Evolutionary conservation across 345 rosid species (phyloP).

Genomic region (Euphorbia tirucalli): DNA sequence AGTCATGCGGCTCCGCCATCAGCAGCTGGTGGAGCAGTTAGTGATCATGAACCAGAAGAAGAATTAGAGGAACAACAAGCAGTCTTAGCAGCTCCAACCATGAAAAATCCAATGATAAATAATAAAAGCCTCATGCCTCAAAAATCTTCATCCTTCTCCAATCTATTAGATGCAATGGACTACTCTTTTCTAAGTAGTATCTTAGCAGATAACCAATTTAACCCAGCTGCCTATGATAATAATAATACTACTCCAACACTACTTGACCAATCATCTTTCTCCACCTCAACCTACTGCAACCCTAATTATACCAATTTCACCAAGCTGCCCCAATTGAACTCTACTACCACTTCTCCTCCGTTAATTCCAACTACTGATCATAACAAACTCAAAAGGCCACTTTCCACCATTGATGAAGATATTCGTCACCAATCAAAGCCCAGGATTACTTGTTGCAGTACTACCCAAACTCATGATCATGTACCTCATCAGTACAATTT

Average conservation of each 20-base stretch:
- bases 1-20: slow-evolving; percentile 49
- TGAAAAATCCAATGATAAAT: slow-evolving; percentile 28
- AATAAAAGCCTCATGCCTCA: slow-evolving; percentile 48
- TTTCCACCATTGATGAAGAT: slow-evolving; percentile 39
- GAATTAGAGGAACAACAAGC: slow-evolving; percentile 50
- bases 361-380: slow-evolving; percentile 20
- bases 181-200: slow-evolving; percentile 53
- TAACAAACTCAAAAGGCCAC: slow-evolving; percentile 53
- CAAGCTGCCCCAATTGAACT: slow-evolving; percentile 52
- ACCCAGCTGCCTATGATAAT: slow-evolving; percentile 30
- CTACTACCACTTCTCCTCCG: slow-evolving; percentile 8
- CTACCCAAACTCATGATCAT: slow-evolving; percentile 35
- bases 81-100: slow-evolving; percentile 29
- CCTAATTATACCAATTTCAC: slow-evolving; percentile 5
- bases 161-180: slow-evolving; percentile 73
- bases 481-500: slow-evolving; percentile 38
- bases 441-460: slow-evolving; percentile 39
- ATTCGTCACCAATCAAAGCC: slow-evolving; percentile 44
- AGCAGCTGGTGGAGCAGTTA: slow-evolving; percentile 29
- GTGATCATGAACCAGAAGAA: slow-evolving; percentile 65
- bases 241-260: slow-evolving; percentile 3
- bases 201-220: slow-evolving; percentile 49
- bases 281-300: slow-evolving; percentile 20
- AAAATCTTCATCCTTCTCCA: slow-evolving; percentile 71
- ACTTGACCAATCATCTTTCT: slow-evolving; percentile 30